These are phyloP conservation scores for Vitis rupestris DNA, from an alignment of 164 flowering plant genomes.

Conservation along the genomic window DNA sequence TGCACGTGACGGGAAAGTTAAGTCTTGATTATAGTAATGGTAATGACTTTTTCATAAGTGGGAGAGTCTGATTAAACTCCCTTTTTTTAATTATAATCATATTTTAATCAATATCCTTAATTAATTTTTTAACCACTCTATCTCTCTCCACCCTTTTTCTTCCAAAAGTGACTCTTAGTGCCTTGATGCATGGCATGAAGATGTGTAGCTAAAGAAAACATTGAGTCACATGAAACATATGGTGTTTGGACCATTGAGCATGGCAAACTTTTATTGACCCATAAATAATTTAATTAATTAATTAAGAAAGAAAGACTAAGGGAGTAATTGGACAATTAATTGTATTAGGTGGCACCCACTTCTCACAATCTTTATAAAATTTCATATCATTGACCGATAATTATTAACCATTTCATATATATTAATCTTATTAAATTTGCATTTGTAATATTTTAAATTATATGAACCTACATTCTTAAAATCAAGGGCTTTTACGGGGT, in stretches of 20 bases:
- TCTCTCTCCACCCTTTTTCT: constrained; percentile 4
- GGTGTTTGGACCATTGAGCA: neutral
- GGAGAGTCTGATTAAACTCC: constrained; percentile 3
- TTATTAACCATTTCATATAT: neutral
- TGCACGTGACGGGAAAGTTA: constrained; percentile 23
- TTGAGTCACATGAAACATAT: neutral
- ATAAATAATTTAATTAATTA: neutral
- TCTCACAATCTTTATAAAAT: neutral
- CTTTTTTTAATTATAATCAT: neutral
- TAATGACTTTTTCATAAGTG: constrained; percentile 10
- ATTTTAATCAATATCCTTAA: too few relatives aligned
- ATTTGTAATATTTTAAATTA: neutral
- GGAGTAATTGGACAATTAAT: neutral
- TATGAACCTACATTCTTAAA: too few relatives aligned
- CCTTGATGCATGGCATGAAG: too few relatives aligned
- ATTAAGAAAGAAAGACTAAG: neutral
- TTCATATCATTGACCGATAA: neutral
- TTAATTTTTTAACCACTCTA: neutral
- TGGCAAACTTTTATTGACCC: constrained; percentile 1
- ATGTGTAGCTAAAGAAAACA: too few relatives aligned
- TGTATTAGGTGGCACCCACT: constrained; percentile 14
- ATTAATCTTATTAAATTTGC: neutral
- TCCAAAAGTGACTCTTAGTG: neutral
- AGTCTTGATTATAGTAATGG: constrained; percentile 9
- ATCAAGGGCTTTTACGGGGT: too few relatives aligned